Evolutionary conservation across 2,329 filamentous ascomycete genomes (phyloP).

Genomic region (Colletotrichum salicis): DNA sequence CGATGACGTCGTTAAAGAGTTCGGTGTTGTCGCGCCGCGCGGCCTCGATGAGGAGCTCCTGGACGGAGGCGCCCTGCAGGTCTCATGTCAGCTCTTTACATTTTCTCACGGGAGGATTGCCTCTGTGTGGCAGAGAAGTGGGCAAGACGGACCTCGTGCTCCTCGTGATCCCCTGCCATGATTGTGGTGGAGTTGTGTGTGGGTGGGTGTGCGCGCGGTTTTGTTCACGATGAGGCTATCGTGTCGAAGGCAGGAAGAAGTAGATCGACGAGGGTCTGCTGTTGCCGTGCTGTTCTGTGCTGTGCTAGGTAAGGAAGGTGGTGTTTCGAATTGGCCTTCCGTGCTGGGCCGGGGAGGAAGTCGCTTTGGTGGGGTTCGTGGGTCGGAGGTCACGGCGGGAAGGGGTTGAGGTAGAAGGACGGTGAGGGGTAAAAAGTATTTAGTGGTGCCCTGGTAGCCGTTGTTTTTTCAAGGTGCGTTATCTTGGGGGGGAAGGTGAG

Average conservation of each 20-base stretch:
- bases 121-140: background rate
- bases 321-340: slow-evolving; percentile 17
- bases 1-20: slow-evolving; percentile 80
- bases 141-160: slow-evolving; percentile 46
- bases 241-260: background rate
- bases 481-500: background rate
- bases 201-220: background rate
- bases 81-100: slow-evolving; percentile 1
- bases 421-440: background rate
- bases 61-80: slow-evolving; percentile 80
- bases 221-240: slow-evolving; percentile 1
- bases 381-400: background rate
- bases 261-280: background rate
- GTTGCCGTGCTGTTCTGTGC: background rate
- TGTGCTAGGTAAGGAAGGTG: background rate
- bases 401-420: background rate
- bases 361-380: slow-evolving; percentile 10
- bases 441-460: background rate
- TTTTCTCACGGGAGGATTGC: background rate
- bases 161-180: slow-evolving; percentile 45
- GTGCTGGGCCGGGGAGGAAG: slow-evolving; percentile 3
- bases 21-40: slow-evolving; percentile 93
- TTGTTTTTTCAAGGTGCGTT: background rate
- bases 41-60: slow-evolving; percentile 90
- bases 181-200: background rate